These are phyloP conservation scores for Sclerotinia glacialis DNA, from an alignment of 2,329 filamentous ascomycete genomes.

Conservation along the genomic window DNA sequence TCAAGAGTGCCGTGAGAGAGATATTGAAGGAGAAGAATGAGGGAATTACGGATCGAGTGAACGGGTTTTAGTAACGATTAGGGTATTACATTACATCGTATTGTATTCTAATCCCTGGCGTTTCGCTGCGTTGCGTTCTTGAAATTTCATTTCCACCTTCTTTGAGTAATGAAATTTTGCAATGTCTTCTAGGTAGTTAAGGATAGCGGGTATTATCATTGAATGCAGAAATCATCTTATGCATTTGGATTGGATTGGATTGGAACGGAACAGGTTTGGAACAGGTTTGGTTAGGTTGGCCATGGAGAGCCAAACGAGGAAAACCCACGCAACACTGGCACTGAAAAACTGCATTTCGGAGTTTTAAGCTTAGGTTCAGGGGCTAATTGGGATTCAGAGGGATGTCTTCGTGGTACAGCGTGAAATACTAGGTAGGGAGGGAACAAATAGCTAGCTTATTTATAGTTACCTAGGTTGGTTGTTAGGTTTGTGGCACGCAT, in stretches of 20 bases:
- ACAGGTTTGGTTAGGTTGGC: no score
- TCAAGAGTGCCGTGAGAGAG: conserved; percentile 12
- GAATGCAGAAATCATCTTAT: conserved; percentile 11
- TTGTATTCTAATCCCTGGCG: no score
- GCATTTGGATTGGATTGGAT: conserved; percentile 12
- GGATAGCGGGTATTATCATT: not conserved
- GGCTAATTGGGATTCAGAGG: not conserved
- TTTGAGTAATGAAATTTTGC: conserved; percentile 4
- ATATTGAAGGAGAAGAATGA: conserved; percentile 11
- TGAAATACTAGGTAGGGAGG: not conserved
- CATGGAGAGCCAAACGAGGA: no score
- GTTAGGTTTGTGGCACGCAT: not conserved
- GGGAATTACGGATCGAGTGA: not conserved
- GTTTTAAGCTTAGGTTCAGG: not conserved
- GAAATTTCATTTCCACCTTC: not conserved
- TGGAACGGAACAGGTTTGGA: no score
- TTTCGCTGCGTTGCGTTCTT: no score
- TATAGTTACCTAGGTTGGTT: not conserved
- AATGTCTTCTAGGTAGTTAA: not conserved
- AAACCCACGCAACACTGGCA: no score
- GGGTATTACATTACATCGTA: no score
- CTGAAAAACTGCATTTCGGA: not conserved
- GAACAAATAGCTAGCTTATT: not conserved
- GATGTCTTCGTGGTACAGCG: not conserved
- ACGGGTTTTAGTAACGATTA: not conserved